A percentile compares a stretch with the other conserved stretches of the same genome.
phyloP scores from a whole-genome alignment of 306 rosid genomes.

The Senna tora region DNA sequence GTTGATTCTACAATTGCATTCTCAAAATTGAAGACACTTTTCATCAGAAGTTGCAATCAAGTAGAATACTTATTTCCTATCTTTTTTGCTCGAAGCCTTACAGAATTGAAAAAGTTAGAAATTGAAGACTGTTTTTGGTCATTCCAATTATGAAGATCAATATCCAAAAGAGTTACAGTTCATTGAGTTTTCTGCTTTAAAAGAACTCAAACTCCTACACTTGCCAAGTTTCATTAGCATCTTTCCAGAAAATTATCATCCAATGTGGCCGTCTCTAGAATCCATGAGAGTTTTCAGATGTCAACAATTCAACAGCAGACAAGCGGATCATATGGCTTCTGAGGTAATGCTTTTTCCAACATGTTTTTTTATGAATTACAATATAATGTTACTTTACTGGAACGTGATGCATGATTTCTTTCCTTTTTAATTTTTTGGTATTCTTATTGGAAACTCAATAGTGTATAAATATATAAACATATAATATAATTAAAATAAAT shows the following conservation, averaged over 20 bases:
- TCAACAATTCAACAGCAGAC: background rate
- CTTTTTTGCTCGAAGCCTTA: background rate
- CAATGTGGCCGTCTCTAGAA: background rate
- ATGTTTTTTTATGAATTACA: too few species aligned
- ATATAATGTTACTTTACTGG: too few species aligned
- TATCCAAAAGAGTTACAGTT: background rate
- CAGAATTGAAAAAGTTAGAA: constrained; percentile 2
- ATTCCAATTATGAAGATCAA: background rate
- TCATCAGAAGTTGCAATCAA: background rate
- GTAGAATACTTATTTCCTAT: constrained; percentile 20
- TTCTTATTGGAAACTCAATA: too few species aligned
- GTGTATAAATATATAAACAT: too few species aligned
- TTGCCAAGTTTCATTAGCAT: background rate
- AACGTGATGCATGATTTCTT: too few species aligned
- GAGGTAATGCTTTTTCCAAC: background rate
- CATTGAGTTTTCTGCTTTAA: background rate
- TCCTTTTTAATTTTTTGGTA: too few species aligned
- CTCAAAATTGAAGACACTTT: background rate
- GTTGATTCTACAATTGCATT: background rate
- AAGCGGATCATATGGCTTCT: background rate
- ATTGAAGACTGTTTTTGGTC: background rate
- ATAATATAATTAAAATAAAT: too few species aligned
- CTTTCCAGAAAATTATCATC: background rate
- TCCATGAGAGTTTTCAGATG: rapidly evolving
- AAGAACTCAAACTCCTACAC: rapidly evolving